Conservation (phyloP, 164 flowering plant species). For the Houttuynia cordata region DNA sequence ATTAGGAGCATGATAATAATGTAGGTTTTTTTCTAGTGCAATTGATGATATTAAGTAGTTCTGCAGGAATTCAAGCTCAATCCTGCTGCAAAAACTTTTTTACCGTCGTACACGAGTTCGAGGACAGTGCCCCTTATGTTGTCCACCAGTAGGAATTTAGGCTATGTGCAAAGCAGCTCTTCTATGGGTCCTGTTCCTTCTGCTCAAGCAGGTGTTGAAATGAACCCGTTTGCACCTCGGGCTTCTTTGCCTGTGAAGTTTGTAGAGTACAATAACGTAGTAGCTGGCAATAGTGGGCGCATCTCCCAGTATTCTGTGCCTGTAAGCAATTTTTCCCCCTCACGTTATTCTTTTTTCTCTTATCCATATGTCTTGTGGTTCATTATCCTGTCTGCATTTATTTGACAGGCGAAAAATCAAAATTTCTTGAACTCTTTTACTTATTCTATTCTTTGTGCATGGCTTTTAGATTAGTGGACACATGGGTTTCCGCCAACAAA, state of each 20-base stretch:
- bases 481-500: constrained; percentile 38
- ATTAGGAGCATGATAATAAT: too few relatives aligned
- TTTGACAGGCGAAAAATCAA: background rate
- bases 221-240: constrained; percentile 29
- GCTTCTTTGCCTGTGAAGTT: constrained; percentile 43
- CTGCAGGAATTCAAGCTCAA: constrained; percentile 74
- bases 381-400: background rate
- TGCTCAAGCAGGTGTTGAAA: constrained; percentile 37
- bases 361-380: background rate
- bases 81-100: constrained; percentile 69
- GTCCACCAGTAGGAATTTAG: constrained; percentile 22
- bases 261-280: constrained; percentile 30
- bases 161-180: constrained; percentile 34
- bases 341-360: background rate
- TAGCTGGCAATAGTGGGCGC: constrained; percentile 35
- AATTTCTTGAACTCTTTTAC: background rate
- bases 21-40: too few relatives aligned
- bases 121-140: constrained; percentile 26
- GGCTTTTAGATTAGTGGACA: constrained; percentile 41
- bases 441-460: constrained; percentile 5
- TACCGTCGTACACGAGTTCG: constrained; percentile 36
- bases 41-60: background rate
- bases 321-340: constrained; percentile 27
- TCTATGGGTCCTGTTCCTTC: constrained; percentile 28
- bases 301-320: constrained; percentile 43